phyloP scores from a whole-genome alignment of 2,329 filamentous ascomycete species.

The Phyllosticta citrichinensis region DNA sequence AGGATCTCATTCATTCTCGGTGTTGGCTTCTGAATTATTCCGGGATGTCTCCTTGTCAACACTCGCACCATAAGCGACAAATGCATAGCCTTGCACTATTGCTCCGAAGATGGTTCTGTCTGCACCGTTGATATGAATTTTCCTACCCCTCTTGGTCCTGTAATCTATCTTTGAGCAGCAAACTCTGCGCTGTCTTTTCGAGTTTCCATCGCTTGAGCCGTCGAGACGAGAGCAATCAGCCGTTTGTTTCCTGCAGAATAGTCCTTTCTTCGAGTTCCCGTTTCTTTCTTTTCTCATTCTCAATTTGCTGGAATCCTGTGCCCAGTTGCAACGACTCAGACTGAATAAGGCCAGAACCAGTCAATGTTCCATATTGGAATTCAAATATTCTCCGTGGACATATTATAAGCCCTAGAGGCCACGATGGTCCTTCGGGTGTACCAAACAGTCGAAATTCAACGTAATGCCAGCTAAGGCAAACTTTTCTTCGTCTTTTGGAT shows the following conservation, averaged over 20 bases:
- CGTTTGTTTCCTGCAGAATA: too few relatives aligned
- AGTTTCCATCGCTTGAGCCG: too few relatives aligned
- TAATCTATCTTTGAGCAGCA: too few relatives aligned
- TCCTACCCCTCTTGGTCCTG: too few relatives aligned
- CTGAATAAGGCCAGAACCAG: background rate
- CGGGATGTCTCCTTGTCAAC: background rate
- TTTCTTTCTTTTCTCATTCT: too few relatives aligned
- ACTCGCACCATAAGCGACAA: too few relatives aligned
- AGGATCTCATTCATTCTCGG: conserved; percentile 17
- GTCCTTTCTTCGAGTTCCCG: too few relatives aligned
- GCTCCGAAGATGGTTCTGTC: background rate
- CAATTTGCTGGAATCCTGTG: too few relatives aligned
- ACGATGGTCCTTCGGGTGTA: background rate
- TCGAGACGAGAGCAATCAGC: too few relatives aligned
- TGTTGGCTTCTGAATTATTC: conserved; percentile 14
- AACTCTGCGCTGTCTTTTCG: too few relatives aligned
- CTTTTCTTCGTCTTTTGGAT: background rate
- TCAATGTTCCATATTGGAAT: background rate
- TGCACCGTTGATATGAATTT: too few relatives aligned
- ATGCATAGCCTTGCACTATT: background rate
- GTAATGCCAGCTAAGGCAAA: background rate
- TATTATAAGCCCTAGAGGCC: background rate
- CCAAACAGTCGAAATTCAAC: background rate
- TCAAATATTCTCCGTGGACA: background rate
- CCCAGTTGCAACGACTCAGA: too few relatives aligned